Evolutionary conservation across 768 basidiomycete species (phyloP), one percentile per base, ranked within the genome.

Genomic region (Leccinellum albellum): DNA sequence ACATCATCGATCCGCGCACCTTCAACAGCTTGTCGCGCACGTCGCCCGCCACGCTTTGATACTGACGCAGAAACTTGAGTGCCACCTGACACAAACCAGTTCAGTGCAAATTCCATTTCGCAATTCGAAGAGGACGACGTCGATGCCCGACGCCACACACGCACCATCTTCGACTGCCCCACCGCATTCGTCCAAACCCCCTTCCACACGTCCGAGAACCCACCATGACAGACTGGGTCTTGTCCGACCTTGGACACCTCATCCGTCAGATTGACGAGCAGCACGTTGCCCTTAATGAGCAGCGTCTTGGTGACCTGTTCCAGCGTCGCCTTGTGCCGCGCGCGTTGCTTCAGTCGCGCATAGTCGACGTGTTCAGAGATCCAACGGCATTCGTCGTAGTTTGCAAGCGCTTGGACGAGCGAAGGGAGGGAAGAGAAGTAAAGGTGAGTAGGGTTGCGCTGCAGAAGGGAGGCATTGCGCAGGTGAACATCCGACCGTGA

Each of bases 131-230:
- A 20, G 37, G 21, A 37, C n/a, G 3, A 6, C 7, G 13, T 45
- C 20, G 6, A 26, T 7, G 12, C 17, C 23, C 3, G 14, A 21
- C 4, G 17, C 4, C 7, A 40, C 23, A 24, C 6, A 54, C 60
- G 20, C 44, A 73, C 72, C 61, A 50, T 50, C 28, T 24, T 59
- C 20, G 63, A 60, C 23, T 74, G 63, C 72, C 79, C 64, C 74
- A 74, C 15, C n/a, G 76, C 69, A 56, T 80, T 81, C 58, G 73
- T 75, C 83, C 82, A 84, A 5, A 66, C 59, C 0, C 81, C 84
- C 66, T 82, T 81, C 82, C 82, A 85, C 5, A 85, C 81, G 64
- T 85, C 84, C 29, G 82, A 78, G 55, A 85, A 86, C 6, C 80
- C 76, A 1, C 84, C 84, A 66, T 79, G 77, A 26, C 74, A 79